These are phyloP conservation scores for Geosmithia putterillii DNA, from an alignment of 2,329 filamentous ascomycete species.

Conservation along the genomic window DNA sequence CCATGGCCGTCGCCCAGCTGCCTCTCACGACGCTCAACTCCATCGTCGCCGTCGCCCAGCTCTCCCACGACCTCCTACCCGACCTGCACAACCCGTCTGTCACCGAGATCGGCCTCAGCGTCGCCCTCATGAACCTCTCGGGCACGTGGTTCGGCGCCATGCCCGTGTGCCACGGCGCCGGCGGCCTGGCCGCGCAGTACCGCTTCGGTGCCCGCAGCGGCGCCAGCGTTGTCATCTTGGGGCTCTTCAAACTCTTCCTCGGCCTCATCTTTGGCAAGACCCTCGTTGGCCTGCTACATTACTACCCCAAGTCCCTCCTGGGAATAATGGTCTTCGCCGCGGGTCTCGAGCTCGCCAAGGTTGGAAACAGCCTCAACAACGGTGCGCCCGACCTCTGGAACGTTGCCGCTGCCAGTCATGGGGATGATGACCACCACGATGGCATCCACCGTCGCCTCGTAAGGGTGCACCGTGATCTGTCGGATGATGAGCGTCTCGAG, in stretches of 20 bases:
- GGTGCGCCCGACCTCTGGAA: constrained; percentile 49
- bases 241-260: constrained; percentile 60
- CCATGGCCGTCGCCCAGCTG: constrained; percentile 70
- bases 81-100: constrained; percentile 54
- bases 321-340: constrained; percentile 86
- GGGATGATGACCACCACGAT: constrained; percentile 12
- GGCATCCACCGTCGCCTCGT: constrained; percentile 24
- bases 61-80: constrained; percentile 68
- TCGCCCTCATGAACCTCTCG: constrained; percentile 71
- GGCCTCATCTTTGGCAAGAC: constrained; percentile 65
- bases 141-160: constrained; percentile 90
- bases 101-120: constrained; percentile 68
- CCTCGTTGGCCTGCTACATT: constrained; percentile 55
- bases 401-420: constrained; percentile 32
- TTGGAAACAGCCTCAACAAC: constrained; percentile 75
- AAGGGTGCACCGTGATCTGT: constrained; percentile 39
- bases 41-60: constrained; percentile 72
- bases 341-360: constrained; percentile 75
- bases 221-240: constrained; percentile 69
- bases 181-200: constrained; percentile 81
- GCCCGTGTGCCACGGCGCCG: constrained; percentile 90
- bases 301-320: constrained; percentile 66
- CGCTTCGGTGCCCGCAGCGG: constrained; percentile 86
- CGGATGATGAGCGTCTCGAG: constrained; percentile 57
- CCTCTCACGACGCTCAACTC: constrained; percentile 90